Percentiles rank a stretch among this genome's conserved stretches.
These are phyloP conservation scores for Neurospora sp. DNA, from an alignment of 495 filamentous ascomycete species.

Conservation along the genomic window DNA sequence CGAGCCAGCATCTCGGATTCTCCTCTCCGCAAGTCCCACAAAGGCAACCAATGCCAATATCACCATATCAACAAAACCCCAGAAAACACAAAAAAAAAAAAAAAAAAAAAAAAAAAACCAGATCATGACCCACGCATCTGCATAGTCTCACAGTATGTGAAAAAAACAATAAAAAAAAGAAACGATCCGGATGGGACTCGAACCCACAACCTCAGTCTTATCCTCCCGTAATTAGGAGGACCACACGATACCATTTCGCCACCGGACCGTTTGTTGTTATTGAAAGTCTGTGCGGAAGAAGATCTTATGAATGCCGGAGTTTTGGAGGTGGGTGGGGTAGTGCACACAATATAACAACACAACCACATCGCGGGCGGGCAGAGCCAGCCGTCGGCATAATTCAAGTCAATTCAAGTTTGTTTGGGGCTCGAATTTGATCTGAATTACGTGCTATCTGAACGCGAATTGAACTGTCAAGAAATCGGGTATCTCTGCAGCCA, in stretches of 20 bases:
- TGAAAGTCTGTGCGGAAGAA: fast-evolving
- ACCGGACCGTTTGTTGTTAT: background rate
- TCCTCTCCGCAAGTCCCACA: background rate
- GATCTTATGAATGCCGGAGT: background rate
- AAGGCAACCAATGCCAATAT: background rate
- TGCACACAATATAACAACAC: background rate
- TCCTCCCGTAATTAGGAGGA: background rate
- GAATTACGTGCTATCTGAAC: too few species aligned
- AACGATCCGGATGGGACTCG: background rate
- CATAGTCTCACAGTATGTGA: background rate
- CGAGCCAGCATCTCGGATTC: too few species aligned
- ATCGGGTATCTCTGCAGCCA: too few species aligned
- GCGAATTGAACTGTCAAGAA: too few species aligned
- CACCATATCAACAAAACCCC: background rate
- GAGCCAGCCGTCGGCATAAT: too few species aligned
- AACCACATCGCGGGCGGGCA: too few species aligned
- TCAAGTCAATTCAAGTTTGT: too few species aligned
- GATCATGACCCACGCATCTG: background rate
- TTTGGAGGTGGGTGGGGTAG: background rate
- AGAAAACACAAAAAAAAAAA: background rate
- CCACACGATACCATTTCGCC: background rate
- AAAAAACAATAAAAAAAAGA: background rate
- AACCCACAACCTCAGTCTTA: slow-evolving; percentile 1
- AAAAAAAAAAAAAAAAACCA: background rate
- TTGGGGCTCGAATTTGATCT: too few species aligned